Base-by-base conservation (phyloP, 2,329 filamentous ascomycete genomes). In the Remersonia thermophila region DNA sequence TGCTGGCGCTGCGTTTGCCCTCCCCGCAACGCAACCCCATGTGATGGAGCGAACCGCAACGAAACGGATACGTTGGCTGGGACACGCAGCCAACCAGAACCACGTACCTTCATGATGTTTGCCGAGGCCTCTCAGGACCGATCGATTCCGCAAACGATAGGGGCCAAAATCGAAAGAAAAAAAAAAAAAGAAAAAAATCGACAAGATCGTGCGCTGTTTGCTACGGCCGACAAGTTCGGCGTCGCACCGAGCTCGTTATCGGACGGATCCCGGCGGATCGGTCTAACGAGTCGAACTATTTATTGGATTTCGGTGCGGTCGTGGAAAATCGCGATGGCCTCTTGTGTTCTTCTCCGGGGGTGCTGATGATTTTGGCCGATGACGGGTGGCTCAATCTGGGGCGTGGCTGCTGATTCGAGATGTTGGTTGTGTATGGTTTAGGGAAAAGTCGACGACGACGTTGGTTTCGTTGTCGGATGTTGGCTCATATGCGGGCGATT, bases 181-280 rank as follows among this genome's bases (percentile, higher is more conserved):
- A 29, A 29, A 29, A 7, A 12, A 13, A 15, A 11, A 15, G 27
- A 7, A 4, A 29, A 12, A 13, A 12, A 13, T n/a, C 8, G 27
- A 7, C 11, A 3, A 29, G 27, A 27, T n/a, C 27, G 26, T 33
- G 30, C 26, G 20, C 16, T 14, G 26, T 15, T 35, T 35, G 41
- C 33, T 42, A 41, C 42, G 39, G 41, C 41, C 39, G 32, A 43
- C 27, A 41, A 32, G 30, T 35, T 36, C 34, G 40, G 38, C 38
- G 44, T 48, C 44, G 46, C 44, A 39, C 42, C 39, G 38, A 36
- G 32, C 31, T 35, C 27, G 15, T 15, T 30, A 29, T 43, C 39
- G 38, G 42, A 33, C 44, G 39, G 40, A 36, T 39, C 31, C 31
- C 44, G n/a, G n/a, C n/a, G 41, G 33, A 47, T 47, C 45, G 42